A percentile compares a stretch with the other conserved stretches of the same genome.
phyloP scores from a whole-genome alignment of 495 filamentous ascomycete species.

The Saxophila tyrrhenica region DNA sequence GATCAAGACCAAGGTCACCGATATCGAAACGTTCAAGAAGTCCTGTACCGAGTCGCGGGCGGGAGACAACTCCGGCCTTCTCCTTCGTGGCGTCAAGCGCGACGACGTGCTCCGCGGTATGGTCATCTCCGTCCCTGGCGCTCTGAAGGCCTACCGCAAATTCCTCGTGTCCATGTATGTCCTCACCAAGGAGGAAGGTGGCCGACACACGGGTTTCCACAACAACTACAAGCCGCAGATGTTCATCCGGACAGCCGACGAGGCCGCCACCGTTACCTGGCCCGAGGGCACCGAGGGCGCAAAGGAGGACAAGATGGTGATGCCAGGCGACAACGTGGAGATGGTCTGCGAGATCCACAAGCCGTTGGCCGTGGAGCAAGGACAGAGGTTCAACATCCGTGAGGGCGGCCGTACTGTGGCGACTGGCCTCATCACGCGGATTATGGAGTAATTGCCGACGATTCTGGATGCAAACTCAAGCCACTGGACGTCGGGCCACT shows the following conservation, averaged over 20 bases:
- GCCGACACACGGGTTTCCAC: constrained; percentile 85
- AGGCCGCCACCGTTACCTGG: constrained; percentile 69
- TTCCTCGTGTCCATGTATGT: constrained; percentile 95
- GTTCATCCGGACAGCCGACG: constrained; percentile 88
- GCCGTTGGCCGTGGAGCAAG: constrained; percentile 74
- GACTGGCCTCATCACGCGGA: constrained; percentile 80
- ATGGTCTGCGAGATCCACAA: constrained; percentile 72
- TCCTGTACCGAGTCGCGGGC: constrained; percentile 85
- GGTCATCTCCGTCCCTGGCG: constrained; percentile 72
- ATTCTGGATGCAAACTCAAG: neutral
- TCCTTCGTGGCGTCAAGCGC: constrained; percentile 86
- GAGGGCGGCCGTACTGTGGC: constrained; percentile 91
- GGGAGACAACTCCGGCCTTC: constrained; percentile 95
- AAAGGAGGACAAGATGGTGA: constrained; percentile 56
- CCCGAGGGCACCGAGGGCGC: constrained; percentile 62
- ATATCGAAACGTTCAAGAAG: constrained; percentile 99
- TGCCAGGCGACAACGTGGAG: constrained; percentile 98
- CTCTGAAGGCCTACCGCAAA: constrained; percentile 68
- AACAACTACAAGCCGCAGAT: constrained; percentile 93
- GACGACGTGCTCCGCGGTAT: constrained; percentile 92
- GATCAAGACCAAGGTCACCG: constrained; percentile 97
- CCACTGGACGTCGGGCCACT: too few species aligned
- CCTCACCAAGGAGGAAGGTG: constrained; percentile 92
- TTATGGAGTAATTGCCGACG: constrained; percentile 63
- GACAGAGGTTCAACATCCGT: constrained; percentile 91